phyloP scores from a whole-genome alignment of 192 early-diverging fungal species.

The Mortierella antarctica region DNA sequence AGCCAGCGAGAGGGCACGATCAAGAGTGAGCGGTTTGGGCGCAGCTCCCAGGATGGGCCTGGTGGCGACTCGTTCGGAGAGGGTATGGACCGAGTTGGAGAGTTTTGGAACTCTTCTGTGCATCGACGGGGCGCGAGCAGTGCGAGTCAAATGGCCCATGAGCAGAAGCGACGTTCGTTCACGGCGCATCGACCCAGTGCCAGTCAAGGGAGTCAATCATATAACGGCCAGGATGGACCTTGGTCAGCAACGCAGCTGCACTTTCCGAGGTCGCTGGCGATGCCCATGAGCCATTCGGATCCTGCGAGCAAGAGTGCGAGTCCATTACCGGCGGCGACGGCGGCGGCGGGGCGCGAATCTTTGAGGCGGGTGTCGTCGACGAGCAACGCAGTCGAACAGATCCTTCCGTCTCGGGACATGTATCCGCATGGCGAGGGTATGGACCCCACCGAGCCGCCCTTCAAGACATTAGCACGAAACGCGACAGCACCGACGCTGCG shows the following conservation, averaged over 20 bases:
- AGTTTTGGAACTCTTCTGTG: conserved; percentile 2
- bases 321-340: background rate
- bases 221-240: background rate
- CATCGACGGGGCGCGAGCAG: conserved; percentile 32
- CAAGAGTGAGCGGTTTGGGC: background rate
- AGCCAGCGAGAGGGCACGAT: conserved; percentile 1
- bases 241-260: conserved; percentile 24
- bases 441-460: no score
- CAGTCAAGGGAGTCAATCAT: background rate
- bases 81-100: conserved; percentile 15
- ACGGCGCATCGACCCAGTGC: background rate
- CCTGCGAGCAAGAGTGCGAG: no score
- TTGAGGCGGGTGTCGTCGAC: conserved; percentile 15
- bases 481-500: no score
- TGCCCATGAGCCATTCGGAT: no score
- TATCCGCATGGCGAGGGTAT: background rate
- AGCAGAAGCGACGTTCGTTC: conserved; percentile 4
- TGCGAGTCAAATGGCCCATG: conserved; percentile 20
- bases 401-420: no score
- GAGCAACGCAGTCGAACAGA: background rate
- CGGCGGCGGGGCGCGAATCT: background rate
- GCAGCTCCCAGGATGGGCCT: conserved; percentile 13
- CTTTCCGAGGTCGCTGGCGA: conserved; percentile 10
- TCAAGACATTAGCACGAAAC: no score
- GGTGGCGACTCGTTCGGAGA: conserved; percentile 16